Conservation (phyloP, 1,284 basidiomycete species). For the Fomitopsis schrenkii region DNA sequence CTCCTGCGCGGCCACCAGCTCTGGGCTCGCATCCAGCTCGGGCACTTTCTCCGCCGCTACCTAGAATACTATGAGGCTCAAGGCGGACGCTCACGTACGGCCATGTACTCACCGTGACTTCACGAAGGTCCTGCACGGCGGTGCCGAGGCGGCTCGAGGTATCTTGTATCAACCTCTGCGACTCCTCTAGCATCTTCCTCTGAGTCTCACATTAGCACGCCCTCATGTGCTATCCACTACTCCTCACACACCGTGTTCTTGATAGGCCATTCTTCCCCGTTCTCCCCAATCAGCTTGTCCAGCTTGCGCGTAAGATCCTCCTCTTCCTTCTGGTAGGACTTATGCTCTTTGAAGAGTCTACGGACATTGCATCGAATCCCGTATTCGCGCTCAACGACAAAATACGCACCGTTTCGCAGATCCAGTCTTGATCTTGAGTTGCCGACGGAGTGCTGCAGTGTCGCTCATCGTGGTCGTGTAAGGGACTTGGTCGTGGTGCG, state of each 20-base stretch:
- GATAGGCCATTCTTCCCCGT: slow-evolving; percentile 76
- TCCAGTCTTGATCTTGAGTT: slow-evolving; percentile 81
- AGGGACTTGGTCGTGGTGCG: not conserved
- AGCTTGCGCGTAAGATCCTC: slow-evolving; percentile 55
- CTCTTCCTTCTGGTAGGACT: slow-evolving; percentile 66
- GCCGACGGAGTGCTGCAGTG: slow-evolving; percentile 45
- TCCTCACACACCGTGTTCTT: slow-evolving; percentile 67
- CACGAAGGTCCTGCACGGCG: slow-evolving; percentile 60
- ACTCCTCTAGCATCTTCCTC: slow-evolving; percentile 75
- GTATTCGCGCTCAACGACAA: not conserved
- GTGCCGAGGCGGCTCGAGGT: slow-evolving; percentile 57
- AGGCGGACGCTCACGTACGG: not conserved
- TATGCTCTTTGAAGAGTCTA: slow-evolving; percentile 74
- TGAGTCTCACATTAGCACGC: slow-evolving; percentile 25
- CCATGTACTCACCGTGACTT: slow-evolving; percentile 59
- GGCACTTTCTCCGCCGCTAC: slow-evolving; percentile 45
- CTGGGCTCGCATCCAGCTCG: slow-evolving; percentile 45
- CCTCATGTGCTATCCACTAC: not conserved
- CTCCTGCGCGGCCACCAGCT: slow-evolving; percentile 56
- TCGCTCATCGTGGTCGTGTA: slow-evolving; percentile 39
- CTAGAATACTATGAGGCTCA: slow-evolving; percentile 26
- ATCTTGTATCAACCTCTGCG: slow-evolving; percentile 77
- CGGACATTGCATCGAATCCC: not conserved
- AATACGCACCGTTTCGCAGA: slow-evolving; percentile 64
- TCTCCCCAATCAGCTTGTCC: slow-evolving; percentile 59